Percentiles rank a stretch among this genome's conserved stretches.
Evolutionary conservation across 2,329 filamentous ascomycete genomes (phyloP).

Genomic region (Arthroderma sp.): DNA sequence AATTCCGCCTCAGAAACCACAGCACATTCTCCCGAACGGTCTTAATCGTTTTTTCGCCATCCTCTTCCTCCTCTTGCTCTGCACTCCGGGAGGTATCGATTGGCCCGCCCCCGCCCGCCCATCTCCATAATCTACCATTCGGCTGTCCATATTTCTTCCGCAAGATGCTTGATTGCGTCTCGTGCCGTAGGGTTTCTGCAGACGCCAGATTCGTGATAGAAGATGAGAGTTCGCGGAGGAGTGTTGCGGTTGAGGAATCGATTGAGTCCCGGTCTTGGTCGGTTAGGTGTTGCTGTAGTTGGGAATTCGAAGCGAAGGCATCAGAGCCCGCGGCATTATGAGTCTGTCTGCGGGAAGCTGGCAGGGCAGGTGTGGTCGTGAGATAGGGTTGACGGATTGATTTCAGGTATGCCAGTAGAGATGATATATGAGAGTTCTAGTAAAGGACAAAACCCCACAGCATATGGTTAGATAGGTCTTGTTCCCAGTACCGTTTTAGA

Average conservation of each 20-base stretch:
- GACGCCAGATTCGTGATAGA: conserved; percentile 68
- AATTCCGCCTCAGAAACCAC: conserved; percentile 61
- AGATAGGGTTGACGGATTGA: conserved; percentile 84
- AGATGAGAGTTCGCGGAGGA: conserved; percentile 72
- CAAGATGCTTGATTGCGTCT: conserved; percentile 58
- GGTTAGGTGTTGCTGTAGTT: conserved; percentile 43
- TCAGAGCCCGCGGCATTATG: conserved; percentile 28
- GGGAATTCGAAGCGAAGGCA: conserved; percentile 19
- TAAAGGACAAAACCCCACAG: background rate
- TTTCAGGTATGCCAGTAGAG: conserved; percentile 65
- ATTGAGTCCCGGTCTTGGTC: conserved; percentile 75
- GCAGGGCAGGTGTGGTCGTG: conserved; percentile 57
- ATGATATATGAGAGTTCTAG: conserved; percentile 72
- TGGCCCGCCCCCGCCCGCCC: conserved; percentile 39
- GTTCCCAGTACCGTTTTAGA: background rate
- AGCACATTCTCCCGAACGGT: conserved; percentile 70
- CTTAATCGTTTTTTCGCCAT: conserved; percentile 50
- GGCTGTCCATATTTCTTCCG: conserved; percentile 49
- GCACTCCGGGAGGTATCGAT: conserved; percentile 40
- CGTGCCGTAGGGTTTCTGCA: conserved; percentile 67
- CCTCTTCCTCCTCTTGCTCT: conserved; percentile 63
- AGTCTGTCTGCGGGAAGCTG: conserved; percentile 27
- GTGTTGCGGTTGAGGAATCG: conserved; percentile 71
- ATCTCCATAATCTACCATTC: conserved; percentile 47
- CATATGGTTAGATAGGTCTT: too few relatives aligned